These are phyloP conservation scores for Macrocybe gigantea DNA, from an alignment of 768 basidiomycete genomes.

Conservation along the genomic window DNA sequence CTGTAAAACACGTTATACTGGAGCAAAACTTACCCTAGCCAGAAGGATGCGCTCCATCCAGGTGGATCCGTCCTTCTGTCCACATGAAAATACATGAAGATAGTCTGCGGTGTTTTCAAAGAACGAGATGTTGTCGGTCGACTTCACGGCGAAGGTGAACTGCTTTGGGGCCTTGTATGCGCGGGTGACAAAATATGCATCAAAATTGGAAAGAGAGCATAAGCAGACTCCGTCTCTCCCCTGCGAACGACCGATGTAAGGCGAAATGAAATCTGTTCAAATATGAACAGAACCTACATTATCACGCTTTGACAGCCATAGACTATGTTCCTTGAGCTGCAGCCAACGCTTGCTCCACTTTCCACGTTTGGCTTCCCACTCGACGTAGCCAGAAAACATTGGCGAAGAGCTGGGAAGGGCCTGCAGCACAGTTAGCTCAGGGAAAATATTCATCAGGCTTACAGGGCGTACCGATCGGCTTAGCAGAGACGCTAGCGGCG, in stretches of 20 bases:
- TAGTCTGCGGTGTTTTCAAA: constrained; percentile 91
- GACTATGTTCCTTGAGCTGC: constrained; percentile 75
- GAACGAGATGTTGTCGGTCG: constrained; percentile 76
- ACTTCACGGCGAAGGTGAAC: constrained; percentile 83
- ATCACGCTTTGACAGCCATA: constrained; percentile 89
- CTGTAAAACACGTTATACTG: neutral
- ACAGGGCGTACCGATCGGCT: constrained; percentile 41
- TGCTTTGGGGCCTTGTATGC: constrained; percentile 77
- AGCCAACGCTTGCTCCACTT: constrained; percentile 96
- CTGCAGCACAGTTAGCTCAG: constrained; percentile 8
- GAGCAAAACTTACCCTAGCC: constrained; percentile 59
- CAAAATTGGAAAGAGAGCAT: constrained; percentile 85
- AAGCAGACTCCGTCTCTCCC: constrained; percentile 79
- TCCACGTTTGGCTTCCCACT: constrained; percentile 86
- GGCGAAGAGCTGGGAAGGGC: constrained; percentile 41
- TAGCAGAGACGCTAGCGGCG: constrained; percentile 55
- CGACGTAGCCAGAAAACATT: constrained; percentile 58
- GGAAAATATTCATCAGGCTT: constrained; percentile 16
- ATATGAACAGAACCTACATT: constrained; percentile 43
- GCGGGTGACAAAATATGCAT: constrained; percentile 77
- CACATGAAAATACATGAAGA: constrained; percentile 78
- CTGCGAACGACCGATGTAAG: constrained; percentile 31
- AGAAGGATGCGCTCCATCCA: constrained; percentile 82
- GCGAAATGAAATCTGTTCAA: neutral
- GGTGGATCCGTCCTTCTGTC: constrained; percentile 60